phyloP scores from a whole-genome alignment of 2,329 filamentous ascomycete genomes.

The Xylariaceae sp. region DNA sequence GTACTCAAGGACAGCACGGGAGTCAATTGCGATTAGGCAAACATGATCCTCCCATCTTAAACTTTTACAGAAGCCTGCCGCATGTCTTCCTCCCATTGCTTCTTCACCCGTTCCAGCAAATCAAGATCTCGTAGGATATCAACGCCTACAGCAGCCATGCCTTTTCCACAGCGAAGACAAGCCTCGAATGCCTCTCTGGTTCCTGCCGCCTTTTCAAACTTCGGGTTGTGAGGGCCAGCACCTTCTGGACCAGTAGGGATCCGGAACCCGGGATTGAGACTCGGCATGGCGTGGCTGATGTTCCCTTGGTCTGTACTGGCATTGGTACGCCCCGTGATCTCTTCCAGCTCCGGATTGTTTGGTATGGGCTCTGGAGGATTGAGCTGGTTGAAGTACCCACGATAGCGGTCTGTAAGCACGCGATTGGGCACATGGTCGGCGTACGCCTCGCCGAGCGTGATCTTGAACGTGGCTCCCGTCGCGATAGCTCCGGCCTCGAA shows the following conservation, averaged over 20 bases:
- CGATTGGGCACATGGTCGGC: conserved; percentile 52
- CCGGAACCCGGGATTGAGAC: conserved; percentile 47
- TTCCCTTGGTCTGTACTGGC: conserved; percentile 58
- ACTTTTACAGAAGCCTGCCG: neutral
- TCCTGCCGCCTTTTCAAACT: conserved; percentile 47
- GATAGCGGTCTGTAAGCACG: conserved; percentile 43
- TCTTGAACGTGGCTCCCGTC: conserved; percentile 45
- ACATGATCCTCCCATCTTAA: neutral
- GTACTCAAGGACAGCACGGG: too few relatives aligned
- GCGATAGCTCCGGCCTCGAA: conserved; percentile 44
- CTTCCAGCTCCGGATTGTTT: conserved; percentile 37
- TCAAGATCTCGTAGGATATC: conserved; percentile 42
- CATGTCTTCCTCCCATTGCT: conserved; percentile 34
- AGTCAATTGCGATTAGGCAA: too few relatives aligned
- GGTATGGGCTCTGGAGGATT: conserved; percentile 34
- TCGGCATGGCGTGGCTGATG: conserved; percentile 53
- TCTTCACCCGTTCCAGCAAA: conserved; percentile 39
- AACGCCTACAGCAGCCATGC: conserved; percentile 43
- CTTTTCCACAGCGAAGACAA: conserved; percentile 43
- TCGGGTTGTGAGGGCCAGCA: conserved; percentile 47
- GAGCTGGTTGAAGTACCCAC: conserved; percentile 40
- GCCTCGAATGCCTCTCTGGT: conserved; percentile 43
- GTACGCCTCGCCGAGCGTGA: conserved; percentile 42
- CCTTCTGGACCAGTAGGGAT: conserved; percentile 43
- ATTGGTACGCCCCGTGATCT: conserved; percentile 39